phyloP scores from a whole-genome alignment of 345 rosid genomes.

The Eucalyptus caleyi region DNA sequence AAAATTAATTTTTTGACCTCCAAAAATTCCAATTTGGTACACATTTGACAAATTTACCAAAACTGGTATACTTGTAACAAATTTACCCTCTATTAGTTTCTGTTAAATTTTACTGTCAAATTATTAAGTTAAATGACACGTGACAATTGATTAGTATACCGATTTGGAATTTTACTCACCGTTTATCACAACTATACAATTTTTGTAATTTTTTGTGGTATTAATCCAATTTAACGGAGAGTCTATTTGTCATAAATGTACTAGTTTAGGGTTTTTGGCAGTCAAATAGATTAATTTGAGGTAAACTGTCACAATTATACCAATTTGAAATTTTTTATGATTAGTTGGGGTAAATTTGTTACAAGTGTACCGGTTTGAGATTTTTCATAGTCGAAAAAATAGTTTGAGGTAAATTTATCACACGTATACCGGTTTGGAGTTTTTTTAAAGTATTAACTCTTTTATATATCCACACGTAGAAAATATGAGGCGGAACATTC shows the following conservation, averaged over 20 bases:
- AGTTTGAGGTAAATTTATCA: too few species aligned
- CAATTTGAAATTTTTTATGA: fast-evolving
- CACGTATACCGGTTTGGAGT: fast-evolving
- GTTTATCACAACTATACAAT: too few species aligned
- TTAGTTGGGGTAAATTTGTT: fast-evolving
- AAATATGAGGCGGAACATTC: background rate
- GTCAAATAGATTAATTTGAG: too few species aligned
- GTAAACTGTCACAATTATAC: fast-evolving
- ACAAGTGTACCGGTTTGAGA: fast-evolving
- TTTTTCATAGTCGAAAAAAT: too few species aligned
- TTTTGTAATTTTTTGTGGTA: too few species aligned
- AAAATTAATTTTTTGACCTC: fast-evolving
- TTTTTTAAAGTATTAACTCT: too few species aligned
- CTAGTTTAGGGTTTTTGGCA: fast-evolving
- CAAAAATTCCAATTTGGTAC: fast-evolving
- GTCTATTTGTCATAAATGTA: fast-evolving
- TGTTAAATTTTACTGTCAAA: fast-evolving
- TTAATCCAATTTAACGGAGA: fast-evolving
- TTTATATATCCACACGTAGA: background rate
- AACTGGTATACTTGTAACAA: fast-evolving
- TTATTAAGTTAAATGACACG: too few species aligned
- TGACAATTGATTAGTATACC: fast-evolving
- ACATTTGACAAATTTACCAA: fast-evolving
- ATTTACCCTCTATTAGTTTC: fast-evolving
- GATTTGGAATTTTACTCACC: too few species aligned